A percentile compares a stretch with the other conserved stretches of the same genome.
These are phyloP conservation scores for Phytophthora brassicae DNA, from an alignment of 352 stramenopile species.

Conservation along the genomic window DNA sequence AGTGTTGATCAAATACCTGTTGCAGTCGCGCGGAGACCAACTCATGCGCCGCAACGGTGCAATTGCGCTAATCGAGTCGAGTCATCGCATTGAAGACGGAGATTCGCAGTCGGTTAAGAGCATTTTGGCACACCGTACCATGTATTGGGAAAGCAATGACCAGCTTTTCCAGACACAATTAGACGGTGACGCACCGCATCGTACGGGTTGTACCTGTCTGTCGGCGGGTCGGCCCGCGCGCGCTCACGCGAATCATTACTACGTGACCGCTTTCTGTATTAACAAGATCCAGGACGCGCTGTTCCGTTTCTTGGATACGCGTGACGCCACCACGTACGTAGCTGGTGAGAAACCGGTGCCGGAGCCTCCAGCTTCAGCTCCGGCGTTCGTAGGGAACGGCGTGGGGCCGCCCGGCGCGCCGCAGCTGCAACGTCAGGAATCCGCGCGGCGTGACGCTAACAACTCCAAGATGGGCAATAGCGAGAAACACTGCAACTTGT, in stretches of 20 bases:
- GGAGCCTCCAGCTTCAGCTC: slow-evolving; percentile 58
- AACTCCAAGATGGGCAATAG: slow-evolving; percentile 66
- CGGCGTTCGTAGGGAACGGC: slow-evolving; percentile 32
- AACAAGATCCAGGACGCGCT: slow-evolving; percentile 76
- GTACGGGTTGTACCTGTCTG: slow-evolving; percentile 76
- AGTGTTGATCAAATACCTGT: slow-evolving; percentile 70
- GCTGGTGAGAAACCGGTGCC: slow-evolving; percentile 69
- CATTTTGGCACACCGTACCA: slow-evolving; percentile 68
- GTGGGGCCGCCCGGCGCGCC: slow-evolving; percentile 3
- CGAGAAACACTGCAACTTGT: slow-evolving; percentile 90
- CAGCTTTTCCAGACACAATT: slow-evolving; percentile 70
- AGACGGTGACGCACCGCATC: slow-evolving; percentile 65
- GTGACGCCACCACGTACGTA: slow-evolving; percentile 76
- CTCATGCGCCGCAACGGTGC: slow-evolving; percentile 64
- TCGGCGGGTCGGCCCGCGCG: slow-evolving; percentile 70
- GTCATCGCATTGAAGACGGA: slow-evolving; percentile 63
- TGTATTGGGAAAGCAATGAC: slow-evolving; percentile 84
- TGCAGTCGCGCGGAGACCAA: slow-evolving; percentile 70
- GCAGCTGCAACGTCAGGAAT: slow-evolving; percentile 59
- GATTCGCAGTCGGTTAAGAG: slow-evolving; percentile 71
- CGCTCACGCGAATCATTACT: slow-evolving; percentile 66
- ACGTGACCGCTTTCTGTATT: slow-evolving; percentile 81
- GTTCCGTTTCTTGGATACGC: slow-evolving; percentile 87
- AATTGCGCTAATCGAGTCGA: slow-evolving; percentile 84
- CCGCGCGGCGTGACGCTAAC: slow-evolving; percentile 53